phyloP scores from a whole-genome alignment of 768 basidiomycete genomes.

The Ephemerocybe angulata region DNA sequence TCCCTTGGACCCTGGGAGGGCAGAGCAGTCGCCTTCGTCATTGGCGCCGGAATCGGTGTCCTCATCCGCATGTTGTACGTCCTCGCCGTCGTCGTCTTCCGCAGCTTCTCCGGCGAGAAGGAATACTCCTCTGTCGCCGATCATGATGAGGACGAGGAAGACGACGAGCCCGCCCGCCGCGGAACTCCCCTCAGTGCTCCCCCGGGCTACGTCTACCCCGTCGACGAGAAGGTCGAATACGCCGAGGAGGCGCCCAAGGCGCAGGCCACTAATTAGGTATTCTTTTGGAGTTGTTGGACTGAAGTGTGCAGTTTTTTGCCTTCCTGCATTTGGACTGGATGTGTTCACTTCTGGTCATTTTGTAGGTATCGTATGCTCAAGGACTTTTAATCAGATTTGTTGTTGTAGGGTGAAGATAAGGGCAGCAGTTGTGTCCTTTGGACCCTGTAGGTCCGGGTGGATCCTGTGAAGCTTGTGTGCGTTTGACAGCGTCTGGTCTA shows the following conservation, averaged over 20 bases:
- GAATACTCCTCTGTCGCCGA: conserved; percentile 36
- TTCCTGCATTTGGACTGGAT: background rate
- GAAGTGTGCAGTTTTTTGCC: background rate
- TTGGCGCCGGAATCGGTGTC: conserved; percentile 84
- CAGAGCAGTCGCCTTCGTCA: conserved; percentile 75
- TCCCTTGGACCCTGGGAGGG: conserved; percentile 81
- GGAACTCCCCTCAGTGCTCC: conserved; percentile 25
- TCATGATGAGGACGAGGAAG: conserved; percentile 40
- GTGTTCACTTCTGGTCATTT: too few species aligned
- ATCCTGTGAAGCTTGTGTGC: too few species aligned
- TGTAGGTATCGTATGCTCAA: too few species aligned
- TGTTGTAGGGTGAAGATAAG: too few species aligned
- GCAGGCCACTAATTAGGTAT: conserved; percentile 4
- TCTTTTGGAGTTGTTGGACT: background rate
- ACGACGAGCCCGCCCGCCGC: conserved; percentile 42
- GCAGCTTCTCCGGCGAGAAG: conserved; percentile 42
- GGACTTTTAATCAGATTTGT: too few species aligned
- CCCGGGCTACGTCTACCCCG: conserved; percentile 48
- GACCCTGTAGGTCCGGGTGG: too few species aligned
- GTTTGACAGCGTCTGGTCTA: too few species aligned
- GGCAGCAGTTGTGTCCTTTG: too few species aligned
- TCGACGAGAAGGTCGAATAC: conserved; percentile 47
- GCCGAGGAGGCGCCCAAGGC: conserved; percentile 12
- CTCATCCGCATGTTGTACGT: conserved; percentile 81
- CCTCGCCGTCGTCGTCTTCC: conserved; percentile 55